Evolutionary conservation across 352 stramenopile species (phyloP).

Genomic region (Aphanomyces cochlioides): DNA sequence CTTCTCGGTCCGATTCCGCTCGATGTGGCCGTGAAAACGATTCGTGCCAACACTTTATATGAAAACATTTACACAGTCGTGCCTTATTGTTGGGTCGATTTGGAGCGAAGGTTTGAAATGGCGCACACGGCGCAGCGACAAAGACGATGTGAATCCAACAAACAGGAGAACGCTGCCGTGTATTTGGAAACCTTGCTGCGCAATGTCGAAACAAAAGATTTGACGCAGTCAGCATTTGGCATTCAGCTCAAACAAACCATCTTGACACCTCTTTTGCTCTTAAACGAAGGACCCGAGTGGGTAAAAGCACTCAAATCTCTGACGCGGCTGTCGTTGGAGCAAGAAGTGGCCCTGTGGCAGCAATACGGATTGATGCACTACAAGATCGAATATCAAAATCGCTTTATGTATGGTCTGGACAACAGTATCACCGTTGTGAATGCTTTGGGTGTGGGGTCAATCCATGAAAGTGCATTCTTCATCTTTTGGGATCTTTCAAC

Average conservation of each 20-base stretch:
- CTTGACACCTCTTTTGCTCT: background rate
- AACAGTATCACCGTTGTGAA: slow-evolving; percentile 14
- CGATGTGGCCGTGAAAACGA: background rate
- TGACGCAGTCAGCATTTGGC: background rate
- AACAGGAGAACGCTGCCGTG: slow-evolving; percentile 12
- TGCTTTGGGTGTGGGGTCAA: slow-evolving; percentile 5
- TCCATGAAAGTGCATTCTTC: background rate
- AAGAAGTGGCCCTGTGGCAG: slow-evolving; percentile 14
- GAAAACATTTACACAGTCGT: slow-evolving; percentile 17
- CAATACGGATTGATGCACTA: background rate
- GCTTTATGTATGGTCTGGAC: slow-evolving; percentile 5
- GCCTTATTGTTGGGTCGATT: slow-evolving; percentile 22
- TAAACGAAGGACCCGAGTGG: background rate
- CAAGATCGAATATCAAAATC: slow-evolving; percentile 22
- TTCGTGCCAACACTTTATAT: slow-evolving; percentile 9
- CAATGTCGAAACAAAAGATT: slow-evolving; percentile 22
- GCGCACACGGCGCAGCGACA: slow-evolving; percentile 14
- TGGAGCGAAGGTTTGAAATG: slow-evolving; percentile 6
- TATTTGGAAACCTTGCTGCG: slow-evolving; percentile 22
- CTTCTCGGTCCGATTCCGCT: background rate
- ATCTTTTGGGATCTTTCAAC: background rate
- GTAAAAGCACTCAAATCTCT: background rate
- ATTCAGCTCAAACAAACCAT: slow-evolving; percentile 16
- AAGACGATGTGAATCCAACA: background rate
- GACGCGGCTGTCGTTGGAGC: background rate